phyloP scores from a whole-genome alignment of 225 moss, liverwort and hornwort genomes.

The Lunularia cruciata region DNA sequence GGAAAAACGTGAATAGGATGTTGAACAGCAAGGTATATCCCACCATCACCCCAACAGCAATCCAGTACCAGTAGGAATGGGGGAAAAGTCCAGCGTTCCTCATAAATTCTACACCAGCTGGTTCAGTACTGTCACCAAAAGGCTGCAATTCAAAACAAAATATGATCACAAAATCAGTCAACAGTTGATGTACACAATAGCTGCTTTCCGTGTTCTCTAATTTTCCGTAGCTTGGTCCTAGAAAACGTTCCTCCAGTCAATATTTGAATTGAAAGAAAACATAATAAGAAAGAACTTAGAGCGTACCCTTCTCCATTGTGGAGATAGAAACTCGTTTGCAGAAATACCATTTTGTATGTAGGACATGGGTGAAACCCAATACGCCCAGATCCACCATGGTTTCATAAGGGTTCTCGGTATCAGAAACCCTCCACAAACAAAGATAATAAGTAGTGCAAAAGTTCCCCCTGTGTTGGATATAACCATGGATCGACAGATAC shows the following conservation, averaged over 20 bases:
- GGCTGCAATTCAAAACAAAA: too few species aligned
- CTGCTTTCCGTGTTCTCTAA: too few species aligned
- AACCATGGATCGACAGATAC: constrained; percentile 25
- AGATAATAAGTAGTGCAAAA: constrained; percentile 21
- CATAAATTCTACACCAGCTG: too few species aligned
- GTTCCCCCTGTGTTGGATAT: constrained; percentile 33
- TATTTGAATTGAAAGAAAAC: too few species aligned
- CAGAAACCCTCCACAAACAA: constrained; percentile 34
- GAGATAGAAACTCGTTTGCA: constrained; percentile 75
- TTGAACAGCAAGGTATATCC: constrained; percentile 29
- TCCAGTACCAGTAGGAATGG: constrained; percentile 37
- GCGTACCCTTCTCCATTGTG: constrained; percentile 55
- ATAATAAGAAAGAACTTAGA: too few species aligned
- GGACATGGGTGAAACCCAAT: constrained; percentile 70
- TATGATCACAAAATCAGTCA: too few species aligned
- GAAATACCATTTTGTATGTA: constrained; percentile 74
- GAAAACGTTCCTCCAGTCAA: too few species aligned
- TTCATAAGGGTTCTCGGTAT: constrained; percentile 45
- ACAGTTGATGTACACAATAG: too few species aligned
- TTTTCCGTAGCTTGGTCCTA: too few species aligned
- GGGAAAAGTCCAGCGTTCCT: too few species aligned
- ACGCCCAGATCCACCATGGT: constrained; percentile 84
- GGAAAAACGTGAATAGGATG: constrained; percentile 23
- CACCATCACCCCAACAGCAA: constrained; percentile 19
- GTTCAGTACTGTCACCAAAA: too few species aligned